phyloP scores from a whole-genome alignment of 345 rosid species.

The Salix koriyanagi region DNA sequence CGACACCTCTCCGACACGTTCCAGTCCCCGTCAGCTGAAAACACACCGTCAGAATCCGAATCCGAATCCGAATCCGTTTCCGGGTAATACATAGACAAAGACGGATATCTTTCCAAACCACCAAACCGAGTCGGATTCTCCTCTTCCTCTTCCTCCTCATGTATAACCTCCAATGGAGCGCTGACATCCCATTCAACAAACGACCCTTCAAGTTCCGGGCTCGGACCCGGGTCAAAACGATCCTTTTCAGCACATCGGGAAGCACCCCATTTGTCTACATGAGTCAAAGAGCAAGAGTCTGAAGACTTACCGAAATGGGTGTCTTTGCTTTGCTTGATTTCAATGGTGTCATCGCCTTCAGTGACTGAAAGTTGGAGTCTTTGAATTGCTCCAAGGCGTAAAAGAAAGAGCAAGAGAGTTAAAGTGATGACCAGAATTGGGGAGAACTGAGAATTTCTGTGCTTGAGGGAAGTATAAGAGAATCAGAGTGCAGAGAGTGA shows the following conservation, averaged over 20 bases:
- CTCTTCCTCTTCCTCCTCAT: slow-evolving; percentile 56
- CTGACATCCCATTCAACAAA: slow-evolving; percentile 75
- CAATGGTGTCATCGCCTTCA: background rate
- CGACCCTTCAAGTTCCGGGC: slow-evolving; percentile 20
- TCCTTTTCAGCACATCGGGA: slow-evolving; percentile 2
- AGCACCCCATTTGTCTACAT: slow-evolving; percentile 18
- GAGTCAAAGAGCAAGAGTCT: background rate
- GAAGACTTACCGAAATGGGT: background rate
- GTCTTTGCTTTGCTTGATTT: background rate
- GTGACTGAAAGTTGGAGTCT: slow-evolving; percentile 9
- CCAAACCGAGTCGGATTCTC: slow-evolving; percentile 16
- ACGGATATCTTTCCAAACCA: slow-evolving; percentile 34
- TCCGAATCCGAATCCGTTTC: slow-evolving; percentile 48
- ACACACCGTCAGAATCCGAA: slow-evolving; percentile 33
- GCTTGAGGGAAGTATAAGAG: slow-evolving; percentile 53
- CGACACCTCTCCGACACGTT: slow-evolving; percentile 31
- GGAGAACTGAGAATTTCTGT: slow-evolving; percentile 35
- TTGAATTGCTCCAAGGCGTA: slow-evolving; percentile 46
- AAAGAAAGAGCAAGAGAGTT: slow-evolving; percentile 42
- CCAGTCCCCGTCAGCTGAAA: slow-evolving; percentile 32
- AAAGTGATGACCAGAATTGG: slow-evolving; percentile 51
- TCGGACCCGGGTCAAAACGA: background rate
- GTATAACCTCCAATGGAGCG: slow-evolving; percentile 78
- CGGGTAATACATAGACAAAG: slow-evolving; percentile 57
- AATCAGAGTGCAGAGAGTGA: slow-evolving; percentile 44